These are phyloP conservation scores for Candida verbasci DNA, from an alignment of 805 yeast species.

Conservation along the genomic window DNA sequence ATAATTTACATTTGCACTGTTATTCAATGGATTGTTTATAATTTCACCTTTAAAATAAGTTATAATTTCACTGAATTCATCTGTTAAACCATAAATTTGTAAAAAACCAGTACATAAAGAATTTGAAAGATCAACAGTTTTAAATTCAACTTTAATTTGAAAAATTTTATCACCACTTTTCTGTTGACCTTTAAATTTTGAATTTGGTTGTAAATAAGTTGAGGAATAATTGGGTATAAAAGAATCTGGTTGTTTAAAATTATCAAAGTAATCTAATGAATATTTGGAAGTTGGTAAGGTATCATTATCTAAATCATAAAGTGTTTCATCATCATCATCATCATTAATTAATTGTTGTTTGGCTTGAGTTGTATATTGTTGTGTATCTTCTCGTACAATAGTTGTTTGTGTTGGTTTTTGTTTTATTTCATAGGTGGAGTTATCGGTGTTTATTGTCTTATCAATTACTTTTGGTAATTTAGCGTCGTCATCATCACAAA, in stretches of 20 bases:
- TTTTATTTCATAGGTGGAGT: conserved; percentile 6
- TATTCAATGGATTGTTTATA: conserved; percentile 44
- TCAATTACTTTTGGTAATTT: not conserved
- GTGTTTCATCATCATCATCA: not conserved
- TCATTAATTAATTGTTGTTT: too few relatives aligned
- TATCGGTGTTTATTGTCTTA: conserved; percentile 5
- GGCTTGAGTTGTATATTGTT: too few relatives aligned
- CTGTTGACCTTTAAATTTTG: conserved; percentile 63
- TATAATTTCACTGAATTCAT: conserved; percentile 56
- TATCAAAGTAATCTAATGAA: conserved; percentile 8
- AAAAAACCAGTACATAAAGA: conserved; percentile 55
- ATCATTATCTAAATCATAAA: not conserved
- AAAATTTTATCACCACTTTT: conserved; percentile 62
- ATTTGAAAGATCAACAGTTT: conserved; percentile 58
- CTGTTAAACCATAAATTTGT: conserved; percentile 62
- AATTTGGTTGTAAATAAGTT: conserved; percentile 53
- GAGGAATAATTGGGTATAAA: conserved; percentile 25
- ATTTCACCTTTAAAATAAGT: conserved; percentile 74
- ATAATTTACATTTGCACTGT: conserved; percentile 21
- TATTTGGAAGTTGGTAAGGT: not conserved
- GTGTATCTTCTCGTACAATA: too few relatives aligned
- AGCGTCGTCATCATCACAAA: conserved; percentile 5
- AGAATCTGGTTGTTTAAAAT: conserved; percentile 12
- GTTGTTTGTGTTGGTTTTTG: not conserved
- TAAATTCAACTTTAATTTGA: conserved; percentile 64